Evolutionary conservation across 331 rosid species (phyloP).

Genomic region (Erythrophleum ivorense): DNA sequence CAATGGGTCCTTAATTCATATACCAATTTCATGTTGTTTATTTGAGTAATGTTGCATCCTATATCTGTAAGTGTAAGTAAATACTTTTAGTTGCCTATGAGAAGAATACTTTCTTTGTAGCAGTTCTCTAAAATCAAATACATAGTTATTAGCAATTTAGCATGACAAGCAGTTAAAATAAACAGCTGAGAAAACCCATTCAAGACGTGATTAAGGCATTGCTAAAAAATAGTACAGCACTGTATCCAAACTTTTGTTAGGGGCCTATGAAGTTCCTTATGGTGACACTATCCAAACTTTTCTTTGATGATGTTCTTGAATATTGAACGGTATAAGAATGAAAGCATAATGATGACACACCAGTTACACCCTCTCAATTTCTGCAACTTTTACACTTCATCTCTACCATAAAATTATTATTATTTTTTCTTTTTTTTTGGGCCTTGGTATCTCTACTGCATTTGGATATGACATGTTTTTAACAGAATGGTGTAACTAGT

Average conservation of each 20-base stretch:
- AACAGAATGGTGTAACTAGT: constrained; percentile 30
- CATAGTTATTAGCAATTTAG: constrained; percentile 2
- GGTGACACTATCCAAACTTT: constrained; percentile 7
- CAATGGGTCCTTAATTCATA: constrained; percentile 13
- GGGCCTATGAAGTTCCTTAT: constrained; percentile 18
- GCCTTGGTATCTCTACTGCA: not conserved
- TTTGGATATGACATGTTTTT: constrained; percentile 27
- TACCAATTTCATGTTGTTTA: not conserved
- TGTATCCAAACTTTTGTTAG: not conserved
- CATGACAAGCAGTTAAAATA: constrained; percentile 19
- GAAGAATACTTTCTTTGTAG: constrained; percentile 12
- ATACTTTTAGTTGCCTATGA: not conserved
- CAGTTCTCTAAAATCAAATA: constrained; percentile 27
- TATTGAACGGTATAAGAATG: not conserved
- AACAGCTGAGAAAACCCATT: not conserved
- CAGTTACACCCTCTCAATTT: not conserved
- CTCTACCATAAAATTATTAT: too few species aligned
- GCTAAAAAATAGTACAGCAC: constrained; percentile 14
- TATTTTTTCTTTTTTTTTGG: too few species aligned
- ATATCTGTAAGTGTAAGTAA: constrained; percentile 31
- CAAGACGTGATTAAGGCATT: not conserved
- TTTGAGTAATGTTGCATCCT: constrained; percentile 17
- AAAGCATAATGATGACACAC: constrained; percentile 13
- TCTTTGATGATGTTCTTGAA: too few species aligned
- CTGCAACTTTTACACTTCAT: constrained; percentile 24